A percentile compares a stretch with the other conserved stretches of the same genome.
Conservation (phyloP, 2,329 filamentous ascomycete species). For the Penicillium janthinellum region DNA sequence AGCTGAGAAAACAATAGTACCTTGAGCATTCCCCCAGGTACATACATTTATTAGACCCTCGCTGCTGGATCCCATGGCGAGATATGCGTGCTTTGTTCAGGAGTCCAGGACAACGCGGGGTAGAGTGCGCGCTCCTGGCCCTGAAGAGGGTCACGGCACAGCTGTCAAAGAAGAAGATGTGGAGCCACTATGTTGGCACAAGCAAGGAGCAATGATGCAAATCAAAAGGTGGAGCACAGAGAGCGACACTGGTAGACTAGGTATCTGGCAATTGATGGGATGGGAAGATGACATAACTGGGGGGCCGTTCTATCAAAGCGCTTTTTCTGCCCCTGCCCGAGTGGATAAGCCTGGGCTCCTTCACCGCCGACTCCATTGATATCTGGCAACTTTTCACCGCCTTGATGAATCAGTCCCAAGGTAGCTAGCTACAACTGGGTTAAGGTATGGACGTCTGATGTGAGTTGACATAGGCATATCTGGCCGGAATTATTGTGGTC, state of each 20-base stretch:
- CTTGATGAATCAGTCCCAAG: not conserved
- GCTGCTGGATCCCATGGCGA: not conserved
- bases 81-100: not conserved
- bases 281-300: conserved; percentile 5
- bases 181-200: too few relatives aligned
- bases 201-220: not conserved
- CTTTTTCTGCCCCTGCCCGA: not conserved
- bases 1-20: not conserved
- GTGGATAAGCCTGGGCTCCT: not conserved
- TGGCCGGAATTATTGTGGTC: not conserved
- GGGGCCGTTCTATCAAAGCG: not conserved
- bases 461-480: not conserved
- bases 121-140: not conserved
- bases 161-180: not conserved
- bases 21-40: not conserved
- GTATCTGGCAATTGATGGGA: not conserved
- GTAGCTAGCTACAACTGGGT: not conserved
- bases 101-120: not conserved
- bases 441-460: not conserved
- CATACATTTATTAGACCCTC: conserved; percentile 1
- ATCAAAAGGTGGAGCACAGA: not conserved
- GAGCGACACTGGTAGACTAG: not conserved
- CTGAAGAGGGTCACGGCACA: not conserved
- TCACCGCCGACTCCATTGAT: not conserved
- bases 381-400: not conserved